Percentiles rank a stretch among this genome's conserved stretches.
phyloP scores from a whole-genome alignment of 306 rosid species.

The Corylus avellana region DNA sequence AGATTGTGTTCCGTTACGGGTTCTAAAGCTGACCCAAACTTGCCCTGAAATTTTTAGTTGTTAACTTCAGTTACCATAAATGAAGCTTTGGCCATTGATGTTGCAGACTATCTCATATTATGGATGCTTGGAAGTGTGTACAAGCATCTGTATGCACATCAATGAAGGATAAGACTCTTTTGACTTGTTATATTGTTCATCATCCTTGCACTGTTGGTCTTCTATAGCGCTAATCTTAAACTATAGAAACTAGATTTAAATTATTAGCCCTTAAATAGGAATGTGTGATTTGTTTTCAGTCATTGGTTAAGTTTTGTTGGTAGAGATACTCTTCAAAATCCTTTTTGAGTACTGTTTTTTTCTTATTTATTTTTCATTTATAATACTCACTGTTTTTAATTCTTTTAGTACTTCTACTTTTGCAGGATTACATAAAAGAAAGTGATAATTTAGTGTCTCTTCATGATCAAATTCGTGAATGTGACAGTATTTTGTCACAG shows the following conservation, averaged over 20 bases:
- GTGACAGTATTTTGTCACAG: slow-evolving; percentile 92
- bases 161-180: not conserved
- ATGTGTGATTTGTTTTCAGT: not conserved
- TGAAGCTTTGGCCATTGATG: not conserved
- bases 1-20: not conserved
- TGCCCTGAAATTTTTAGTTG: not conserved
- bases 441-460: slow-evolving; percentile 96
- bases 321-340: not conserved
- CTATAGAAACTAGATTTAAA: not conserved
- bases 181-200: not conserved
- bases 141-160: not conserved
- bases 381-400: not conserved
- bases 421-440: slow-evolving; percentile 91
- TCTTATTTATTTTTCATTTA: not conserved
- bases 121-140: not conserved
- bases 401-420: slow-evolving; percentile 9
- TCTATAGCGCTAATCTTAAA: not conserved
- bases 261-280: not conserved
- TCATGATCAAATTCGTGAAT: slow-evolving; percentile 95
- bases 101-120: not conserved
- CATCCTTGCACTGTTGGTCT: not conserved
- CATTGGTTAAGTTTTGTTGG: not conserved
- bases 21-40: no score
- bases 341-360: not conserved
- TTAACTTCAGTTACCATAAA: not conserved